Evolutionary conservation across 495 filamentous ascomycete species (phyloP).

Genomic region (Chaetomium fimeti): DNA sequence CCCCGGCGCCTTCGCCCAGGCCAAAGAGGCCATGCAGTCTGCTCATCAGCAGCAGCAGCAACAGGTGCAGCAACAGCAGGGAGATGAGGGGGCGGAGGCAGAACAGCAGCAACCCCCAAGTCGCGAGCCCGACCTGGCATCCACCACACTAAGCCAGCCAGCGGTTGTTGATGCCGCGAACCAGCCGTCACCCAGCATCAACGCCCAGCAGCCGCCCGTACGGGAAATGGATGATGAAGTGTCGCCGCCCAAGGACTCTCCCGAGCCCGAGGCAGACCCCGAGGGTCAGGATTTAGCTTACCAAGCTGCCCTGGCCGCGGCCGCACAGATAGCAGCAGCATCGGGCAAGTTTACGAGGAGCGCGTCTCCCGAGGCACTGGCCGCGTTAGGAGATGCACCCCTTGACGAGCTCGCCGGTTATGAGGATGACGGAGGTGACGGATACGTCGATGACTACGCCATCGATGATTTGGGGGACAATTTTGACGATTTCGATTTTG

Average conservation of each 20-base stretch:
- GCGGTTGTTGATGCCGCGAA: conserved; percentile 43
- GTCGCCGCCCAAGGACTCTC: conserved; percentile 25
- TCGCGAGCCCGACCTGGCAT: conserved; percentile 42
- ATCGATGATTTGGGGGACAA: conserved; percentile 44
- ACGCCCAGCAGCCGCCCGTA: conserved; percentile 24
- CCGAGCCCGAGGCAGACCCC: conserved; percentile 22
- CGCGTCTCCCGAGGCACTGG: conserved; percentile 52
- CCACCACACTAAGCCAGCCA: conserved; percentile 39
- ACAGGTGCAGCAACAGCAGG: no score
- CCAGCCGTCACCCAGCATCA: conserved; percentile 40
- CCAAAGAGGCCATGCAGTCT: conserved; percentile 41
- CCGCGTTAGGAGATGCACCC: conserved; percentile 48
- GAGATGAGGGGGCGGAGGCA: no score
- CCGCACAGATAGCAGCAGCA: conserved; percentile 68
- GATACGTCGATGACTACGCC: conserved; percentile 42
- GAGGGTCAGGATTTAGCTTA: conserved; percentile 62
- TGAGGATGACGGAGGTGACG: conserved; percentile 47
- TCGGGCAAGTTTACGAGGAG: conserved; percentile 66
- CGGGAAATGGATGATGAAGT: conserved; percentile 19
- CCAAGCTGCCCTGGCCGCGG: conserved; percentile 77
- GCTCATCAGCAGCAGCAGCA: conserved; percentile 20
- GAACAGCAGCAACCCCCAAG: conserved; percentile 33
- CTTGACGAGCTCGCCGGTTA: conserved; percentile 41
- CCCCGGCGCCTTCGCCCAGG: conserved; percentile 47
- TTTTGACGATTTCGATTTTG: conserved; percentile 59